Base-by-base conservation (phyloP, 768 basidiomycete species). In the Leccinum broughii region DNA sequence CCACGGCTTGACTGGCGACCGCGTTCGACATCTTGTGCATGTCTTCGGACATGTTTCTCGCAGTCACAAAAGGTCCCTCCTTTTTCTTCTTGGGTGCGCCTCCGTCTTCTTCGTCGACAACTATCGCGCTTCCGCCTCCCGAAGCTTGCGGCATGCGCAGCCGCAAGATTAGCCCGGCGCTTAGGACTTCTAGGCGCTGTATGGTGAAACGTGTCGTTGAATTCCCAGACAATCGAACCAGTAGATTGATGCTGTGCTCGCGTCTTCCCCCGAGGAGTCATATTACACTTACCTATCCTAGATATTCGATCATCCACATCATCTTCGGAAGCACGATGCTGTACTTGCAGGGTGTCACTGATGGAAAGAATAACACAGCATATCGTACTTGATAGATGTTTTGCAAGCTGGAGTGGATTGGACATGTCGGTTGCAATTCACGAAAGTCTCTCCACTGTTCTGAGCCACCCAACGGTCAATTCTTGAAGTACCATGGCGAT, bases 21-120 rank as follows among this genome's bases (percentile, higher is more conserved):
- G 89, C 89, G 71, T 96, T 93, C 35, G 89, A 90, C 87, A 95
- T 87, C 72, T 95, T 95, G 65, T 87, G 80, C 66, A 93, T 89
- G 66, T 95, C 93, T 73, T 94, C 93, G 6, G 87, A 89, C 90
- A 95, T 92, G 69, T 93, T 94, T 58, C 89, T 79, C 57, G 92
- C 91, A 0, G 89, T 90, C 10, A 92, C 89, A 11, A 90, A 89
- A 0, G 91, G 90, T 0, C 89, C 89, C 32, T 92, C 91, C 70
- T 88, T 87, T 72, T 92, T 82, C 73, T 91, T 92, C 77, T 89
- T 92, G 76, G 88, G 87, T 54, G 81, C 83, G 37, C 79, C 81
- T 1, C 79, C 83, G 6, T 83, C 84, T 15, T 82, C 84, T 8
- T 79, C 82, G 28, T 78, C 78, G 9, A 73, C 62, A 0, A 66